Conservation (phyloP, 1,284 basidiomycete species). For the Dichomitus squalens region DNA sequence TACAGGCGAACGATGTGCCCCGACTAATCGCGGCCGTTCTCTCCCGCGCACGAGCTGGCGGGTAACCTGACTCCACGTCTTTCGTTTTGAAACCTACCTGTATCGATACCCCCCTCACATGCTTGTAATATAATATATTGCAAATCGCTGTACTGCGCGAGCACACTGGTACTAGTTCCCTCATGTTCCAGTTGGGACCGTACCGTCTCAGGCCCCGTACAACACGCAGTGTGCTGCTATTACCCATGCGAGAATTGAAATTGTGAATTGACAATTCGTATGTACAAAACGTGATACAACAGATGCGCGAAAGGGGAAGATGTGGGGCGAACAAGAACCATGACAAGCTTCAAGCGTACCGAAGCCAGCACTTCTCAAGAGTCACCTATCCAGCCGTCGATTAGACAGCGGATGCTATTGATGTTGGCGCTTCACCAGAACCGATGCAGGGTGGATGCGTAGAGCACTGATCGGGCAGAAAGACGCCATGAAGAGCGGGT, state of each 20-base stretch:
- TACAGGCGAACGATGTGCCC: conserved; percentile 70
- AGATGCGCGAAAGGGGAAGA: neutral
- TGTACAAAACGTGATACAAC: neutral
- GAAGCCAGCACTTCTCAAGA: conserved; percentile 29
- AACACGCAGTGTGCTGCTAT: no score
- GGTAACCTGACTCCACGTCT: neutral
- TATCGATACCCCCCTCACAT: conserved; percentile 10
- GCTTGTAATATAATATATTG: neutral
- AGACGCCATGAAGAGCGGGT: conserved; percentile 30
- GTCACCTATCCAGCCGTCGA: conserved; percentile 31
- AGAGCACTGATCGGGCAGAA: conserved; percentile 36
- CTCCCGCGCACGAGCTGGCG: conserved; percentile 40
- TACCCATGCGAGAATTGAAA: neutral
- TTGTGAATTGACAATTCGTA: neutral
- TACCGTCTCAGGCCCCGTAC: no score
- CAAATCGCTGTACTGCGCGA: neutral
- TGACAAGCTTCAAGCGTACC: conserved; percentile 26
- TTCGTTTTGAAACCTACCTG: no score
- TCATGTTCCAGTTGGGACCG: no score
- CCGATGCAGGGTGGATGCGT: conserved; percentile 37
- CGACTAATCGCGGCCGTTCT: conserved; percentile 72
- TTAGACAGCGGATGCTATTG: conserved; percentile 29
- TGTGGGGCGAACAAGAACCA: conserved; percentile 30
- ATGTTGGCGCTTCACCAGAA: conserved; percentile 37
- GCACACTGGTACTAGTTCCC: no score